Percentiles rank a stretch among this genome's conserved stretches.
phyloP scores from a whole-genome alignment of 225 moss, liverwort and hornwort genomes.

The Straminergon stramineum region DNA sequence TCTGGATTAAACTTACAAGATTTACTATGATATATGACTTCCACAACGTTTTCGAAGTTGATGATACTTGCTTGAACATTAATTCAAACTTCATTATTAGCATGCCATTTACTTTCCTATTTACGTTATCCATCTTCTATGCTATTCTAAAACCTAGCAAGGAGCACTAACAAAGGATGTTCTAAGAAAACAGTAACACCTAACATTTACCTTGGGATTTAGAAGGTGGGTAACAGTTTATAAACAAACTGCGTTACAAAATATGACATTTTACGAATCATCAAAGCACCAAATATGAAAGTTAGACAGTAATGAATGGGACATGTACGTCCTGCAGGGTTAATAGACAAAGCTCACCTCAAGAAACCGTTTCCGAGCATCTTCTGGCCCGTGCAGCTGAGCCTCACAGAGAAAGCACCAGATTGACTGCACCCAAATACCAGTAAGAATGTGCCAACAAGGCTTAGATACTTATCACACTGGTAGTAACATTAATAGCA shows the following conservation, averaged over 20 bases:
- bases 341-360: conserved; percentile 20
- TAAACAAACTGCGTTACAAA: no score
- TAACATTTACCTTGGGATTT: neutral
- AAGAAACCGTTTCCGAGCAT: conserved; percentile 62
- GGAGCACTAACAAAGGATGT: neutral
- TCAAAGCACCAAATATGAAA: neutral
- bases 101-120: neutral
- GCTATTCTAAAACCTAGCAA: neutral
- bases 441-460: neutral
- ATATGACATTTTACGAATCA: neutral
- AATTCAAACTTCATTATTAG: neutral
- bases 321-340: neutral
- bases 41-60: neutral
- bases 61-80: neutral
- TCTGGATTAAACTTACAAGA: neutral
- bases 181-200: neutral
- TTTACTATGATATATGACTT: neutral
- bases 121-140: neutral
- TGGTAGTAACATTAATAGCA: neutral
- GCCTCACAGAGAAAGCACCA: conserved; percentile 98
- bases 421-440: conserved; percentile 48
- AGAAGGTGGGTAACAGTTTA: neutral
- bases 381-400: conserved; percentile 55
- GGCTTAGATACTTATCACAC: neutral
- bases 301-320: neutral